Base-by-base conservation (phyloP, 768 basidiomycete species). In the Baorangia bicolor region DNA sequence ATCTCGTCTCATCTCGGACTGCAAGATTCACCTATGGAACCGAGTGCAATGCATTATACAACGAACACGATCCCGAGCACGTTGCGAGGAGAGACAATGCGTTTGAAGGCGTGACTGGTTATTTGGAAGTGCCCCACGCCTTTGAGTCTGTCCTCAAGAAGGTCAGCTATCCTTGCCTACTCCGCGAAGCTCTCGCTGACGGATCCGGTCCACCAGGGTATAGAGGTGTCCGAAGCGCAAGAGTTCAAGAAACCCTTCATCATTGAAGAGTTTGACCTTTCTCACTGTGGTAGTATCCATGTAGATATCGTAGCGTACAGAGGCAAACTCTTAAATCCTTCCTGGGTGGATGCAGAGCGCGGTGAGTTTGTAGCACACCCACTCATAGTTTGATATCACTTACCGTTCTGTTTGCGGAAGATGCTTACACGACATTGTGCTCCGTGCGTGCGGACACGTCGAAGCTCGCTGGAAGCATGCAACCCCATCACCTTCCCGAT, bases 261-360 rank as follows among this genome's bases (percentile, higher is more conserved):
- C 23, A 49, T 60, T 7, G 59, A 60, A 49, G 58, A 59, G 13
- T 60, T 61, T 40, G 59, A 60, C 23, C 43, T 61, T 9, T 60
- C 58, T 4, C 33, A 31, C 10, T 60, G 59, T 28, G 59, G 58
- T 25, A 60, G 18, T 10, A 60, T 60, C 47, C 47, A 55, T 31
- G 58, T 60, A 21, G 59, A 60, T 16, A 61, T 60, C n/a, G 28
- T 61, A 7, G 59, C 59, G 4, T 60, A 60, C 23, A 60, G 59
- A 34, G 59, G 58, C 0, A n/a, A 1, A 28, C 37, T 44, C 7
- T n/a, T 13, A 9, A 12, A 60, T 27, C 58, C 58, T 14, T 8
- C 12, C 12, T 60, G 52, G 59, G 37, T 60, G 28, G 58, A 60
- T 34, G 0, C 28, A 0, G 59, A 60, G 28, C 52, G 52, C 10